Conservation (phyloP, 306 rosid genomes). For the Gastrolobium villosum region DNA sequence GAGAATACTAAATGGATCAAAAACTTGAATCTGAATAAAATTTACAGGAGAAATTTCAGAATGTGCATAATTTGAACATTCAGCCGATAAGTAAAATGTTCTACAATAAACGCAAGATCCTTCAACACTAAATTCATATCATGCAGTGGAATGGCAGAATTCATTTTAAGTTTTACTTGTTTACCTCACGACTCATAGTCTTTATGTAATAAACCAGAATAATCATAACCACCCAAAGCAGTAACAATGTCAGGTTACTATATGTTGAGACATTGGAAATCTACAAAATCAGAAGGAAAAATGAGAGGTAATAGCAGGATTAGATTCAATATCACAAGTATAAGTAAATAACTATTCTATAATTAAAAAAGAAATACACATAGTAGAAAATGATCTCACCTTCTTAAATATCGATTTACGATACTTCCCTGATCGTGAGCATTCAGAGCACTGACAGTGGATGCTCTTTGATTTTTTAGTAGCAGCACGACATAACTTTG, state of each 20-base stretch:
- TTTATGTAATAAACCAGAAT: slow-evolving; percentile 87
- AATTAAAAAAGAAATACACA: background rate
- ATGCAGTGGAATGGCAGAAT: slow-evolving; percentile 12
- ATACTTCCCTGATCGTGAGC: slow-evolving; percentile 87
- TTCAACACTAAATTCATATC: slow-evolving; percentile 24
- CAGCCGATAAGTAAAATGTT: slow-evolving; percentile 26
- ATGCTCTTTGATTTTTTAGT: slow-evolving; percentile 87
- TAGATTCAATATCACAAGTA: background rate
- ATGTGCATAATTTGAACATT: slow-evolving; percentile 27
- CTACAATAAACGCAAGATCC: slow-evolving; percentile 28
- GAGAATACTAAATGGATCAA: slow-evolving; percentile 90
- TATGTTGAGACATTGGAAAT: slow-evolving; percentile 86
- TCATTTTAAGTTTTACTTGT: slow-evolving; percentile 31
- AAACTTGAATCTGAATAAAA: slow-evolving; percentile 75
- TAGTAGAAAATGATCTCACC: slow-evolving; percentile 57
- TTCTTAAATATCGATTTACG: slow-evolving; percentile 85
- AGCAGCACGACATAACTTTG: slow-evolving; percentile 79
- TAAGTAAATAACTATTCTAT: slow-evolving; percentile 18
- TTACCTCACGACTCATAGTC: slow-evolving; percentile 89
- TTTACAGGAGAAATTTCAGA: slow-evolving; percentile 31
- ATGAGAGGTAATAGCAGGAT: background rate
- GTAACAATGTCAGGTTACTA: slow-evolving; percentile 79
- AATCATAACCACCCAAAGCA: slow-evolving; percentile 92
- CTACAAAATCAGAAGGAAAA: slow-evolving; percentile 62
- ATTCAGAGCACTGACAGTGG: slow-evolving; percentile 92